Conservation (phyloP, 805 yeast species). For the Yarrowia sp. region DNA sequence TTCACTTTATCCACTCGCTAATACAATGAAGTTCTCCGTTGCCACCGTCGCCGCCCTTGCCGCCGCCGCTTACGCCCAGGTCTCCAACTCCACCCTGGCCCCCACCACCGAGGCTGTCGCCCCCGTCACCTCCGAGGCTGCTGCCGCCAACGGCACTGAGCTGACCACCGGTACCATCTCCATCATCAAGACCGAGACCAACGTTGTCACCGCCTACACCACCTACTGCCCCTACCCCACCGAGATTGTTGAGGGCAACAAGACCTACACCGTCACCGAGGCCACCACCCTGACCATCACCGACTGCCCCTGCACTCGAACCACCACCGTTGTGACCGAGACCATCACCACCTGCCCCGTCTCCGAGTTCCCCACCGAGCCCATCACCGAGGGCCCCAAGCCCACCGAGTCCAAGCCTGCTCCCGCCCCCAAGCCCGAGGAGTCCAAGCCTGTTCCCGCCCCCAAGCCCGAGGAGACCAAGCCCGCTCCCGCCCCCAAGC, state of each 20-base stretch:
- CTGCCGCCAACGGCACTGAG: slow-evolving; percentile 53
- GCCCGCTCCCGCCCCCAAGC: slow-evolving; percentile 33
- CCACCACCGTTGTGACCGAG: slow-evolving; percentile 49
- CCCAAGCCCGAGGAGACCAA: slow-evolving; percentile 20
- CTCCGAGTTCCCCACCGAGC: slow-evolving; percentile 41
- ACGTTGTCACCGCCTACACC: slow-evolving; percentile 72
- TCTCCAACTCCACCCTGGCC: slow-evolving; percentile 33
- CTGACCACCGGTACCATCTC: slow-evolving; percentile 54
- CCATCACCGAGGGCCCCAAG: slow-evolving; percentile 39
- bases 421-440: slow-evolving; percentile 40
- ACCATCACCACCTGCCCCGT: slow-evolving; percentile 48
- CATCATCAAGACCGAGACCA: slow-evolving; percentile 47
- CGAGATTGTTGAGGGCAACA: slow-evolving; percentile 65
- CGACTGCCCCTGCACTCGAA: slow-evolving; percentile 83
- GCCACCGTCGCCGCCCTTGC: slow-evolving; percentile 43
- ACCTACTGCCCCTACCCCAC: slow-evolving; percentile 87
- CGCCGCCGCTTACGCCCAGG: slow-evolving; percentile 43
- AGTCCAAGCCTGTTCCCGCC: slow-evolving; percentile 39
- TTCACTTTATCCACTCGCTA: slow-evolving; percentile 39
- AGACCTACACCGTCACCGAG: slow-evolving; percentile 75
- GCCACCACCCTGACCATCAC: slow-evolving; percentile 86
- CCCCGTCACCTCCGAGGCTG: slow-evolving; percentile 50
- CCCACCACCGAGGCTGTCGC: slow-evolving; percentile 21
- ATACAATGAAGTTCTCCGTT: slow-evolving; percentile 43
- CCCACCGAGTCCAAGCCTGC: slow-evolving; percentile 42